phyloP scores from a whole-genome alignment of 2,329 filamentous ascomycete genomes.

The Pyricularia sp. region DNA sequence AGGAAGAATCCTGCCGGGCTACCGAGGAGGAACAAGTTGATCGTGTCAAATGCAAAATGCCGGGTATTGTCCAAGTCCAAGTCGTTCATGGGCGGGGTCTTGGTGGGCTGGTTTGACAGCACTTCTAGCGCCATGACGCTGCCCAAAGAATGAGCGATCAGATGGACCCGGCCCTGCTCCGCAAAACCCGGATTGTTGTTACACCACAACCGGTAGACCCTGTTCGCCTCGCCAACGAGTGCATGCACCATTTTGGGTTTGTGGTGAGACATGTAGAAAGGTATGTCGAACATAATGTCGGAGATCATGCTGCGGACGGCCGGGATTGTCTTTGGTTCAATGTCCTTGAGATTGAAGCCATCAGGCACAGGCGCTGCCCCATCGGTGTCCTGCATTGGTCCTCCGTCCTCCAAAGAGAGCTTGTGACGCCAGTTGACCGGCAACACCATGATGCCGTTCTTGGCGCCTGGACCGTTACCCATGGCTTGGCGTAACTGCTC shows the following conservation, averaged over 20 bases:
- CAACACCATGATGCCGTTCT: slow-evolving; percentile 79
- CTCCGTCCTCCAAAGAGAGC: slow-evolving; percentile 74
- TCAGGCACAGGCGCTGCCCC: slow-evolving; percentile 40
- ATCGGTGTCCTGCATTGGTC: slow-evolving; percentile 37
- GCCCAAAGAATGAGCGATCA: slow-evolving; percentile 86
- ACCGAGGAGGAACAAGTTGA: slow-evolving; percentile 76
- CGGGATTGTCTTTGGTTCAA: slow-evolving; percentile 81
- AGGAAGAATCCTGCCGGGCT: slow-evolving; percentile 90
- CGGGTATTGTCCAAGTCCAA: slow-evolving; percentile 19
- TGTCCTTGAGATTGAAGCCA: slow-evolving; percentile 63
- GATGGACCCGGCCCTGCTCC: slow-evolving; percentile 69
- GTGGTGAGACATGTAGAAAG: slow-evolving; percentile 93
- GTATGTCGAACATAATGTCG: slow-evolving; percentile 96
- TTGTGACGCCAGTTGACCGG: slow-evolving; percentile 90
- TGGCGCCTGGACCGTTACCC: neutral
- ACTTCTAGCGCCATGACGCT: slow-evolving; percentile 92
- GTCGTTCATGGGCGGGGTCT: slow-evolving; percentile 34
- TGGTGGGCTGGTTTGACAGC: slow-evolving; percentile 75
- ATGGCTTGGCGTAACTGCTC: slow-evolving; percentile 24
- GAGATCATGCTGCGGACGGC: slow-evolving; percentile 89
- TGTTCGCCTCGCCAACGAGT: slow-evolving; percentile 79
- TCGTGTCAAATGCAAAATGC: slow-evolving; percentile 84
- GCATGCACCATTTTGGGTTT: slow-evolving; percentile 90
- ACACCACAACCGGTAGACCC: slow-evolving; percentile 93
- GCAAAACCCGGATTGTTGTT: slow-evolving; percentile 81